phyloP scores from a whole-genome alignment of 164 flowering plant genomes.

The Vitis cinerea region DNA sequence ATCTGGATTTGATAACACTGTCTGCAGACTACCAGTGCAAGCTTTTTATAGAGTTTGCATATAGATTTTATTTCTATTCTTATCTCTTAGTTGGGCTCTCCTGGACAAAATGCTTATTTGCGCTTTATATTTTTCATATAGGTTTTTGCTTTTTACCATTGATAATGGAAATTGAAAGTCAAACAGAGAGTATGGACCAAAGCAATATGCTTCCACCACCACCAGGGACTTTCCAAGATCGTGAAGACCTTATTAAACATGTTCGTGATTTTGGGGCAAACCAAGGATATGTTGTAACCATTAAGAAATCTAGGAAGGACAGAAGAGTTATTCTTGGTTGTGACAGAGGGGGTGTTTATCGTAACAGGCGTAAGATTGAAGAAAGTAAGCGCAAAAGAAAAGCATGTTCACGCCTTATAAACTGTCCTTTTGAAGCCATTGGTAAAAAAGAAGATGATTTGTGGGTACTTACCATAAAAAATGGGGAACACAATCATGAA shows the following conservation, averaged over 20 bases:
- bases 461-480: slow-evolving; percentile 33
- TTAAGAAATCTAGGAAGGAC: slow-evolving; percentile 40
- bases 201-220: slow-evolving; percentile 38
- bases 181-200: slow-evolving; percentile 1
- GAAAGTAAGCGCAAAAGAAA: slow-evolving; percentile 29
- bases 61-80: too few relatives aligned
- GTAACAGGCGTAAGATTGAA: slow-evolving; percentile 27
- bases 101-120: background rate
- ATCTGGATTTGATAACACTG: too few relatives aligned
- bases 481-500: slow-evolving; percentile 41
- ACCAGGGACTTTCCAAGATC: slow-evolving; percentile 29
- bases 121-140: background rate
- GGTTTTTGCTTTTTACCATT: background rate
- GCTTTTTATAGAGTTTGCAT: too few relatives aligned
- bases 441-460: slow-evolving; percentile 37
- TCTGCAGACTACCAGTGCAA: too few relatives aligned
- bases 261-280: slow-evolving; percentile 38
- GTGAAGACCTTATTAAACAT: slow-evolving; percentile 41
- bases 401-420: slow-evolving; percentile 34
- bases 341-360: slow-evolving; percentile 46
- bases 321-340: slow-evolving; percentile 42
- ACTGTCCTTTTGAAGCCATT: slow-evolving; percentile 36
- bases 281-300: slow-evolving; percentile 48
- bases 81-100: too few relatives aligned
- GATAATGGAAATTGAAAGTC: slow-evolving; percentile 13